These are phyloP conservation scores for Fusarium neocosmosporiellum DNA, from an alignment of 2,329 filamentous ascomycete genomes.

Conservation along the genomic window DNA sequence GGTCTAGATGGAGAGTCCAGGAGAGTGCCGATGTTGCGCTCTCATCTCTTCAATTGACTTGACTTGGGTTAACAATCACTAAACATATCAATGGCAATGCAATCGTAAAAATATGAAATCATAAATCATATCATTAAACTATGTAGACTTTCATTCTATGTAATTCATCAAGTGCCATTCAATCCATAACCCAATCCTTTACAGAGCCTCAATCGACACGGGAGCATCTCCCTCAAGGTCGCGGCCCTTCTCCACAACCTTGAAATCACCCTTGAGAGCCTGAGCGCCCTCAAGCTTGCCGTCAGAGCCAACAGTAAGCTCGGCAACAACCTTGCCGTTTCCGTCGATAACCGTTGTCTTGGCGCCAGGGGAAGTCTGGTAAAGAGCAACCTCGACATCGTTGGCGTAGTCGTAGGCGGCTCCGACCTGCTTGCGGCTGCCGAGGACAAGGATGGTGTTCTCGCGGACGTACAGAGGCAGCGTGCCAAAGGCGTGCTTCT, in stretches of 20 bases:
- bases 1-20: not conserved
- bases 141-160: not conserved
- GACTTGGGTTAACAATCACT: not conserved
- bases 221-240: conserved; percentile 42
- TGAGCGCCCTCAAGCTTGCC: conserved; percentile 54
- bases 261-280: conserved; percentile 52
- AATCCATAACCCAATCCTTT: not conserved
- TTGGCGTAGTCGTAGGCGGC: conserved; percentile 60
- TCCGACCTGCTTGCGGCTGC: conserved; percentile 52
- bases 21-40: not conserved
- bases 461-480: conserved; percentile 69
- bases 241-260: conserved; percentile 38
- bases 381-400: conserved; percentile 61
- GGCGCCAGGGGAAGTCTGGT: conserved; percentile 55
- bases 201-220: conserved; percentile 42
- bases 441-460: conserved; percentile 61
- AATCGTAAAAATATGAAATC: not conserved
- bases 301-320: conserved; percentile 52
- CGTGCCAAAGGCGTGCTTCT: conserved; percentile 68
- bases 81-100: not conserved
- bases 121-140: not conserved
- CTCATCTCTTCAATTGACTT: not conserved
- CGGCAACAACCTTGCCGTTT: conserved; percentile 54
- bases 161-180: not conserved
- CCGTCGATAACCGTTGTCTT: conserved; percentile 56